phyloP scores from a whole-genome alignment of 169 alveolate genomes.

The Plasmodium malariae region DNA sequence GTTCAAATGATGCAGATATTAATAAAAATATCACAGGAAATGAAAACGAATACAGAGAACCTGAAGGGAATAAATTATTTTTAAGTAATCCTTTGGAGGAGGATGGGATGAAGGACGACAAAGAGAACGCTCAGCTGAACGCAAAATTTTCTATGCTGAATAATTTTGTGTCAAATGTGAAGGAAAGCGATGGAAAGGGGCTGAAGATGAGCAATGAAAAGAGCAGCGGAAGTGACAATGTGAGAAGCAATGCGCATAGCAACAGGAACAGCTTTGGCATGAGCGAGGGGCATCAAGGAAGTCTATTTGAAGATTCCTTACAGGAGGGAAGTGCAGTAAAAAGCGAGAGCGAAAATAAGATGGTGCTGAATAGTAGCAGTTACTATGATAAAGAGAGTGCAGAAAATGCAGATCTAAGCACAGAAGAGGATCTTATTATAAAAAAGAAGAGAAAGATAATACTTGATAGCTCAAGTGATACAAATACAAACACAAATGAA shows the following conservation, averaged over 20 bases:
- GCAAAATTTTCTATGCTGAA: neutral
- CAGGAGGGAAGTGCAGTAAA: neutral
- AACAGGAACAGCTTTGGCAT: neutral
- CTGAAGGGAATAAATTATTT: neutral
- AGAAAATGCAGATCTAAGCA: conserved; percentile 38
- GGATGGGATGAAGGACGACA: neutral
- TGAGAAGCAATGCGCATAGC: neutral
- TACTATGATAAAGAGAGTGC: neutral
- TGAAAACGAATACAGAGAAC: neutral
- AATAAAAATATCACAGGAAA: neutral
- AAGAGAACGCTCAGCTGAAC: neutral
- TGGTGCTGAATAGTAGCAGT: too few relatives aligned
- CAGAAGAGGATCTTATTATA: conserved; percentile 52
- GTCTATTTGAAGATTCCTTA: neutral
- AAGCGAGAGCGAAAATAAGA: neutral
- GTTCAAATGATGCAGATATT: neutral
- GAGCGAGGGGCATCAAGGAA: neutral
- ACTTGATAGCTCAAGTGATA: conserved; percentile 31
- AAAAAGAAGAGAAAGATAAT: conserved; percentile 47
- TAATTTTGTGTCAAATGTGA: neutral
- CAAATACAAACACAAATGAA: neutral
- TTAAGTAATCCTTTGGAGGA: neutral
- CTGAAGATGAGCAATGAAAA: neutral
- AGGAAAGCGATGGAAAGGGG: neutral
- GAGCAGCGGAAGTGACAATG: neutral